Evolutionary conservation across 73 alveolate species (phyloP), one percentile per base, ranked within the genome.

Genomic region (Tetrahymena borealis): DNA sequence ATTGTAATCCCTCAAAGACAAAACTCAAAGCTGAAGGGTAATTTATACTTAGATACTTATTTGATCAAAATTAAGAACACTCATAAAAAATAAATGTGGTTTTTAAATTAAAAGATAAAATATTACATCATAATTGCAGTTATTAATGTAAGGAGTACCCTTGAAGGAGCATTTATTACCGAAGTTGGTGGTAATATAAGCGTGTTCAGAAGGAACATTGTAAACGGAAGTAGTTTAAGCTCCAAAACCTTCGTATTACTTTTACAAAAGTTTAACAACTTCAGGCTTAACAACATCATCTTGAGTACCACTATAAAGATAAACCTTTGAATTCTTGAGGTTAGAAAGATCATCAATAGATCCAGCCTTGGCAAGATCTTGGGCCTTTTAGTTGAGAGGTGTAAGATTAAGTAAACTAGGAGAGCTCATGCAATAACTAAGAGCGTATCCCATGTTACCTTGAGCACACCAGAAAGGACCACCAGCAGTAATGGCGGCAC

Each of bases 391-490:
- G 32, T 38, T 33, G 9, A 39, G 33, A 32, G 24, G 40, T 33
- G n/a, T 91, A 16, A 36, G 31, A 20, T 90, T 39, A 85, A 92
- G 79, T 24, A 92, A 60, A 33, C 24, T 11, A 32, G 95, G 94
- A 24, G 41, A 35, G 18, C 43, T 39, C 90, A 78, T 92, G 93
- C 95, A 92, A 16, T 79, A 85, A n/a, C 94, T 92, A 39, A 33
- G 1, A 8, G 91, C 95, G 79, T 32, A 28, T 2, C 40, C 78
- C 60, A 40, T 18, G 31, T 78, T 33, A 39, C 95, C 96, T 78
- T 93, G 39, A 32, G 97, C 95, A 39, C 97, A 95, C 92, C 92
- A 90, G 78, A 60, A 95, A 36, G 97, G 97, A 37, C 96, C 96
- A 13, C 96, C 97, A 10, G 97, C 97, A 20, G 92, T 90, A 38